Conservation (phyloP, 345 rosid genomes). For the Salix dunnii region DNA sequence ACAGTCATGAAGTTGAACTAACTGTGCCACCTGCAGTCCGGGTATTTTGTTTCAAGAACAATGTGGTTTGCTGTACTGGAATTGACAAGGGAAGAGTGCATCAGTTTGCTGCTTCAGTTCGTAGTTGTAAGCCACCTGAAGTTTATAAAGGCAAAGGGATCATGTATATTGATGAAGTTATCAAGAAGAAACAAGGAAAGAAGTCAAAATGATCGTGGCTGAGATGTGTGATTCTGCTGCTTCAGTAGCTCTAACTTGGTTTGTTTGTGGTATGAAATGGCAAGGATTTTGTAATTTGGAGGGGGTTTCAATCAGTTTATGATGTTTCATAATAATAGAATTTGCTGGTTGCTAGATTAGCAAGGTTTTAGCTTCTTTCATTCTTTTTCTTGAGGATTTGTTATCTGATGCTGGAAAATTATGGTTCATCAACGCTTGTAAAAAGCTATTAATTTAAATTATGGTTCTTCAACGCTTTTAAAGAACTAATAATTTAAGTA, state of each 20-base stretch:
- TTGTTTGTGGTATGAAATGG: too few relatives aligned
- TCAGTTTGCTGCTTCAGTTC: constrained; percentile 70
- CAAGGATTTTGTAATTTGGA: too few relatives aligned
- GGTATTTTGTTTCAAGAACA: constrained; percentile 84
- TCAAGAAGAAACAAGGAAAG: constrained; percentile 72
- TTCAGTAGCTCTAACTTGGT: too few relatives aligned
- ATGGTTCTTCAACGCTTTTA: not conserved
- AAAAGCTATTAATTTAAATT: not conserved
- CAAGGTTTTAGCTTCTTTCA: not conserved
- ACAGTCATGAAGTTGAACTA: constrained; percentile 82
- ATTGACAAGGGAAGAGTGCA: constrained; percentile 75
- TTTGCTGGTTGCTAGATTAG: not conserved
- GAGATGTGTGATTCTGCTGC: not conserved
- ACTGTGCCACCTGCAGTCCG: constrained; percentile 74
- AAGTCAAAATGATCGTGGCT: constrained; percentile 48
- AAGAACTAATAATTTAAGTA: not conserved
- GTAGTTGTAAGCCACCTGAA: constrained; percentile 77
- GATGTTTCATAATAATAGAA: not conserved
- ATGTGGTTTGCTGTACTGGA: constrained; percentile 80
- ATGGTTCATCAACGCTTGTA: not conserved
- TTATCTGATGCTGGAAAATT: not conserved
- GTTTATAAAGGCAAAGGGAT: constrained; percentile 73
- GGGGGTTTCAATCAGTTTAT: too few relatives aligned
- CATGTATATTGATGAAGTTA: constrained; percentile 61
- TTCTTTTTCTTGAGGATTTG: not conserved